phyloP scores from a whole-genome alignment of 192 early-diverging fungal species.

The Powellomyces hirtus region DNA sequence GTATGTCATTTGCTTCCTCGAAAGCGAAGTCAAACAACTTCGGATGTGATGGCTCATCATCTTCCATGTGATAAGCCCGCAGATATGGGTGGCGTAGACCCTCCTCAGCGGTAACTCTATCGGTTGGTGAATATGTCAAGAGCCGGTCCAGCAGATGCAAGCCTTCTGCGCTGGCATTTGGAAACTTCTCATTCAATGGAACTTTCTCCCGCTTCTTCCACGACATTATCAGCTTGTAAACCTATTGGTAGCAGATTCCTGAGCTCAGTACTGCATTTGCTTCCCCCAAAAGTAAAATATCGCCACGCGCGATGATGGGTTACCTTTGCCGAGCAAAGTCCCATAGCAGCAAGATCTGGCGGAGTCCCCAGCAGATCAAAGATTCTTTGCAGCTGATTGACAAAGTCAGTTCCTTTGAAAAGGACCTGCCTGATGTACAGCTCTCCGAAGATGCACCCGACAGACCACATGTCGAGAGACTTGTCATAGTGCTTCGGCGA shows the following conservation, averaged over 20 bases:
- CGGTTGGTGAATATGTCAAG: conserved; percentile 80
- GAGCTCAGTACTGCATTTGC: background rate
- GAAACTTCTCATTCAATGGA: conserved; percentile 79
- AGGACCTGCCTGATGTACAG: conserved; percentile 64
- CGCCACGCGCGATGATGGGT: background rate
- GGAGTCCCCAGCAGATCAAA: conserved; percentile 96
- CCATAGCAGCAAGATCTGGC: conserved; percentile 74
- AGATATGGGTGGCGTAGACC: conserved; percentile 91
- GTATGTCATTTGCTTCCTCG: conserved; percentile 49
- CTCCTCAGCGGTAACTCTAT: conserved; percentile 87
- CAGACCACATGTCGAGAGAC: conserved; percentile 93
- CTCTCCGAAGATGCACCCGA: conserved; percentile 99
- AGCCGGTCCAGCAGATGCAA: conserved; percentile 85
- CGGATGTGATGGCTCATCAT: conserved; percentile 63
- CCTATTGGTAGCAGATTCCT: conserved; percentile 39
- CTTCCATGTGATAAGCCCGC: conserved; percentile 68
- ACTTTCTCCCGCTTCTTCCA: conserved; percentile 85
- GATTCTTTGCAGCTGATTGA: conserved; percentile 95
- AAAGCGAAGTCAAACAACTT: conserved; percentile 52
- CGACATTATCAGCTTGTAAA: conserved; percentile 87
- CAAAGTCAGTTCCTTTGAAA: conserved; percentile 56
- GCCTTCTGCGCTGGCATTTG: conserved; percentile 75
- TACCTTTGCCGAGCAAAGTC: conserved; percentile 51
- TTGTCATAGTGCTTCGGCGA: conserved; percentile 55
- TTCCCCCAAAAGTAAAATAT: no score